phyloP scores from a whole-genome alignment of 2,329 filamentous ascomycete genomes.

The Sclerotinia borealis region DNA sequence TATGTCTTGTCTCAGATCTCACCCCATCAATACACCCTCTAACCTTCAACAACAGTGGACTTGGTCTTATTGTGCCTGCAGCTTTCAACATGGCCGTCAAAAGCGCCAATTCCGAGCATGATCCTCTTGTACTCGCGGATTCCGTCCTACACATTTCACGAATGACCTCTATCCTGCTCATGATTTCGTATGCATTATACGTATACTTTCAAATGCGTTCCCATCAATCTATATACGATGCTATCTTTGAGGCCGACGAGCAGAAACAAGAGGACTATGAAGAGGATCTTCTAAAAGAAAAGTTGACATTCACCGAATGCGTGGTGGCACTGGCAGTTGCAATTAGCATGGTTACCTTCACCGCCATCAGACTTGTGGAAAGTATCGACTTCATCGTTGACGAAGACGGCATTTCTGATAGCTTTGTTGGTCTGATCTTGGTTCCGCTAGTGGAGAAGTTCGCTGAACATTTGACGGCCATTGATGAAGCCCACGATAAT shows the following conservation, averaged over 20 bases:
- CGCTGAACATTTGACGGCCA: slow-evolving; percentile 75
- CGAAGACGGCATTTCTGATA: slow-evolving; percentile 46
- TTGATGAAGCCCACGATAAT: slow-evolving; percentile 79
- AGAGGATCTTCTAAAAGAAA: slow-evolving; percentile 54
- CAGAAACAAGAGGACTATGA: slow-evolving; percentile 58
- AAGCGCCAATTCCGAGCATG: slow-evolving; percentile 19
- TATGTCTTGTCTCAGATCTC: slow-evolving; percentile 39
- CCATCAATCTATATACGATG: slow-evolving; percentile 71
- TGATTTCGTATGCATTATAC: slow-evolving; percentile 62
- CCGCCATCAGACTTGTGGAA: slow-evolving; percentile 66
- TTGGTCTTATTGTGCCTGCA: slow-evolving; percentile 40
- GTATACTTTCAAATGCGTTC: slow-evolving; percentile 68
- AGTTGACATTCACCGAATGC: slow-evolving; percentile 71
- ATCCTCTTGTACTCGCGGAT: slow-evolving; percentile 38
- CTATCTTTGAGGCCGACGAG: slow-evolving; percentile 66
- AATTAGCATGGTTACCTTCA: slow-evolving; percentile 63
- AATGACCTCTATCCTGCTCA: slow-evolving; percentile 62
- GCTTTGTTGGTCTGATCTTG: slow-evolving; percentile 66
- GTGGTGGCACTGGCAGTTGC: slow-evolving; percentile 58
- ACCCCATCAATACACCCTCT: neutral
- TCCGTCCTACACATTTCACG: slow-evolving; percentile 62
- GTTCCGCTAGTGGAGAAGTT: slow-evolving; percentile 80
- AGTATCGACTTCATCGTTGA: slow-evolving; percentile 60
- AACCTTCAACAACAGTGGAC: slow-evolving; percentile 33
- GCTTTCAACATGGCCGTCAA: slow-evolving; percentile 43